Evolutionary conservation across 2,329 filamentous ascomycete species (phyloP).

Genomic region (Endocalyx cinctus): DNA sequence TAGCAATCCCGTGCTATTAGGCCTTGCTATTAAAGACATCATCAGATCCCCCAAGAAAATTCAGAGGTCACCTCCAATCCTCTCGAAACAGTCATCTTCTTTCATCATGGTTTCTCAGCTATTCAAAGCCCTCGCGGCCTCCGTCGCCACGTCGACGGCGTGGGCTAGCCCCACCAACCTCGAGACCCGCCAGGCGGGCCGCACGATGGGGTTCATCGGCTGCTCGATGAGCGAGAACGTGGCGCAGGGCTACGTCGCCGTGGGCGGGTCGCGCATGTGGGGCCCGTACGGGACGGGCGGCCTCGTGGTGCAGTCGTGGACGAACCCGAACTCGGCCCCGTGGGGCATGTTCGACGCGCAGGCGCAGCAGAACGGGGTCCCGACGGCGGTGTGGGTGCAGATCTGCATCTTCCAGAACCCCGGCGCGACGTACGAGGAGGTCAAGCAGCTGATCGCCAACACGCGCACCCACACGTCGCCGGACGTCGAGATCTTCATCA

Average conservation of each 20-base stretch:
- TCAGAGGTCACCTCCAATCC: too few relatives aligned
- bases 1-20: too few relatives aligned
- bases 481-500: slow-evolving; percentile 22
- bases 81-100: too few relatives aligned
- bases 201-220: slow-evolving; percentile 26
- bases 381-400: slow-evolving; percentile 22
- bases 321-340: slow-evolving; percentile 17
- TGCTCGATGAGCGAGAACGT: slow-evolving; percentile 27
- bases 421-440: slow-evolving; percentile 24
- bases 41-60: too few relatives aligned
- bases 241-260: slow-evolving; percentile 23
- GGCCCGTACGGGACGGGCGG: slow-evolving; percentile 23
- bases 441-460: slow-evolving; percentile 24
- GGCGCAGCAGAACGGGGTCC: slow-evolving; percentile 18
- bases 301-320: slow-evolving; percentile 26
- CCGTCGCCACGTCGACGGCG: neutral
- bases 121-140: neutral
- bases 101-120: too few relatives aligned
- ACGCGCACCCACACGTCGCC: slow-evolving; percentile 21
- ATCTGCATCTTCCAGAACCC: slow-evolving; percentile 26
- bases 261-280: slow-evolving; percentile 22
- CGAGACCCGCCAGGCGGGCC: slow-evolving; percentile 4
- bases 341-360: slow-evolving; percentile 23
- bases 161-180: slow-evolving; percentile 2
- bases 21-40: too few relatives aligned